Evolutionary conservation across 2,329 filamentous ascomycete species (phyloP).

Genomic region (Pseudocercospora fijiensis): DNA sequence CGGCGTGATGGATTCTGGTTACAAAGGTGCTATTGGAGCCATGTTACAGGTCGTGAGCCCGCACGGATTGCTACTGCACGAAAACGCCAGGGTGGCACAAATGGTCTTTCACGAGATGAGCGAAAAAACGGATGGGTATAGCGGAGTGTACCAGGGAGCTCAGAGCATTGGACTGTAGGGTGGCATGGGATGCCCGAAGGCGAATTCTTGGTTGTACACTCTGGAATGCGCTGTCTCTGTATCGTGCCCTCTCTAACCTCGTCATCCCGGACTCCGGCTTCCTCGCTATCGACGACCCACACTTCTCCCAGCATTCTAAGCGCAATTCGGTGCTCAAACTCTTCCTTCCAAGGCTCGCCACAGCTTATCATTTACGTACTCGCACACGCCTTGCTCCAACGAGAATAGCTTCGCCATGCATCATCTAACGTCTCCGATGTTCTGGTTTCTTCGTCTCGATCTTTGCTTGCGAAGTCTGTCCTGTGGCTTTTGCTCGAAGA

Average conservation of each 20-base stretch:
- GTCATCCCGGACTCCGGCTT: background rate
- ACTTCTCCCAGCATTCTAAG: background rate
- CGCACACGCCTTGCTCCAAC: background rate
- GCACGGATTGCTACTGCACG: conserved; percentile 38
- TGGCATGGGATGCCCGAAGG: background rate
- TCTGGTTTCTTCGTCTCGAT: background rate
- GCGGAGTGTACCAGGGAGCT: conserved; percentile 40
- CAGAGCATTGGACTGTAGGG: background rate
- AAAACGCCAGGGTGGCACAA: conserved; percentile 43
- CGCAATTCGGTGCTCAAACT: background rate
- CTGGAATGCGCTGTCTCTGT: background rate
- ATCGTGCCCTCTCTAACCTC: background rate
- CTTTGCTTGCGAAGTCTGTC: background rate
- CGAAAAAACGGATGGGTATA: conserved; percentile 40
- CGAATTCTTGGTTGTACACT: background rate
- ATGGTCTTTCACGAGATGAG: conserved; percentile 44
- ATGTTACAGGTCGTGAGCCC: conserved; percentile 37
- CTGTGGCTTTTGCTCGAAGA: background rate
- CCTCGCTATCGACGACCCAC: background rate
- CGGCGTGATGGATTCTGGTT: conserved; percentile 47
- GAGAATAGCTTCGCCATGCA: background rate
- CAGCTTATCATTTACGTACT: background rate
- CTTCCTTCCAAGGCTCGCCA: background rate
- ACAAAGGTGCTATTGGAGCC: conserved; percentile 44
- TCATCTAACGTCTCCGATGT: background rate